Percentiles rank a stretch among this genome's conserved stretches.
Evolutionary conservation across 2,329 filamentous ascomycete species (phyloP).

Genomic region (Sporothrix humicola): DNA sequence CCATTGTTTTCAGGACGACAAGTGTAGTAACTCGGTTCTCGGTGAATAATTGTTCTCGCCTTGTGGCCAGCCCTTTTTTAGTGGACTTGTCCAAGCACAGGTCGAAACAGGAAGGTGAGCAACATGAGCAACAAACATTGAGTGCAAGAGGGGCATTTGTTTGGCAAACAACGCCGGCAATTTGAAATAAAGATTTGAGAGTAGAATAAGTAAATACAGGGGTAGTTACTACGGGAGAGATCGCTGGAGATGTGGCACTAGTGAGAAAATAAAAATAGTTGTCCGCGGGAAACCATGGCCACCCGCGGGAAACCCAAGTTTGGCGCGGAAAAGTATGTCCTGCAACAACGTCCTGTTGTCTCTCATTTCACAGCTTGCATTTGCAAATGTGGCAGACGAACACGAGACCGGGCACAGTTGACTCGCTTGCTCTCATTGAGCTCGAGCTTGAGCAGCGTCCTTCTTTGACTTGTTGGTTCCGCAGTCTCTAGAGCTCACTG

Average conservation of each 20-base stretch:
- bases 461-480: too few species aligned
- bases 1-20: background rate
- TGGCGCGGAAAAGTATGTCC: too few species aligned
- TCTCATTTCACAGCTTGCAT: too few species aligned
- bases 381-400: background rate
- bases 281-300: too few species aligned
- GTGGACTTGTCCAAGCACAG: conserved; percentile 11
- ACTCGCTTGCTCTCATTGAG: too few species aligned
- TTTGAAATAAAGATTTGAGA: background rate
- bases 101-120: conserved; percentile 11
- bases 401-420: too few species aligned
- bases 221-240: background rate
- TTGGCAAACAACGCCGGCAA: background rate
- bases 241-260: background rate
- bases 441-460: too few species aligned
- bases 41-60: background rate
- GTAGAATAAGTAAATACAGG: background rate
- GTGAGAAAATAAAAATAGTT: too few species aligned
- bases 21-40: background rate
- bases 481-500: too few species aligned
- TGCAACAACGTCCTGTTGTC: too few species aligned
- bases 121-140: background rate
- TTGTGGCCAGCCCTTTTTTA: background rate
- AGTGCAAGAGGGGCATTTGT: background rate
- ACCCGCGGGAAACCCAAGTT: too few species aligned